Base-by-base conservation (phyloP, 805 yeast genomes). In the Yamadazyma takamatsuzukensis region DNA sequence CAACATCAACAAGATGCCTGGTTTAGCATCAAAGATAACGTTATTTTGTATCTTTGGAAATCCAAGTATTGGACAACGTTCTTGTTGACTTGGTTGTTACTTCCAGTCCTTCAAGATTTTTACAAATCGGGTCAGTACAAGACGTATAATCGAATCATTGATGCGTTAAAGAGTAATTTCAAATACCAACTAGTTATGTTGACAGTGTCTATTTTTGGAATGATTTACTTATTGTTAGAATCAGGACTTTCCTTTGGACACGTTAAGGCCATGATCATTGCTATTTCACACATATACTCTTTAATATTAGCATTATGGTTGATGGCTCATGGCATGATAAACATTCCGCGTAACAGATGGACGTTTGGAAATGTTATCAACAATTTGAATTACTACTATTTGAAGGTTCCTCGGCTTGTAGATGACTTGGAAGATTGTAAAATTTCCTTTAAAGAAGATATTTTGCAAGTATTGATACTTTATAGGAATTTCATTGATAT, bases 11-110 rank as follows among this genome's bases (percentile, higher is more conserved):
- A 58, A 15, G 57, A 51, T 13, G 47, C 61, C 8, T 55, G 76
- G 45, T 68, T 80, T 43, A 68, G 67, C 29, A 41, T 83, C 26
- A 55, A 61, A 2, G 69, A 74, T 33, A 36, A 49, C 1, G 64
- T 67, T 7, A 66, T 82, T 4, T 59, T 77, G n/a, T 49, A 65
- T 4, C 49, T 82, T 24, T 86, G 95, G 95, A 72, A 82, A 45
- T 48, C 75, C 29, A 78, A 81, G 33, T 86, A 86, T 54, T 86
- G 95, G 95, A 59, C 74, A 7, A 83, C 94, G 0, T 86, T 85
- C 47, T 49, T 68, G n/a, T 59, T 85, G 34, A 86, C 94, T 25
- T 86, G 95, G 95, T 59, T 76, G 5, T 41, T 83, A 1, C 54
- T 86, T 30, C 95, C 95, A 0, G 59, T 80, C 21, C 61, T 83